Evolutionary conservation across 345 rosid genomes (phyloP).

Genomic region (Euclidium syriacum): DNA sequence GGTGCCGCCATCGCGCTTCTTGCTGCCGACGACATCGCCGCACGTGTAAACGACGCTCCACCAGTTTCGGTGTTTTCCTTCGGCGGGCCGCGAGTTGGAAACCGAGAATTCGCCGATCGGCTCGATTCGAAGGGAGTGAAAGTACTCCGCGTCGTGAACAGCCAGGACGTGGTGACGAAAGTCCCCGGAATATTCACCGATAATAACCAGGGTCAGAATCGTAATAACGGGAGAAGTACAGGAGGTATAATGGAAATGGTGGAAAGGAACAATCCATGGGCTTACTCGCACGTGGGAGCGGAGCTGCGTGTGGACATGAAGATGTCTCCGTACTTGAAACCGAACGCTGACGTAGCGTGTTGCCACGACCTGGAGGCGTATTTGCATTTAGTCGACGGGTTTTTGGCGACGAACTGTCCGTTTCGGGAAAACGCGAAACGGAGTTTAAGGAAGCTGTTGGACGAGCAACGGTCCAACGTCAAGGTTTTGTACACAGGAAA

Average conservation of each 20-base stretch:
- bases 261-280: conserved; percentile 48
- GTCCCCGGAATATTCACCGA: conserved; percentile 60
- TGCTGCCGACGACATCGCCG: conserved; percentile 63
- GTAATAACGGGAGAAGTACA: conserved; percentile 22
- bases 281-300: conserved; percentile 60
- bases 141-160: conserved; percentile 74
- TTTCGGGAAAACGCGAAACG: conserved; percentile 89
- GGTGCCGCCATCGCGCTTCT: conserved; percentile 87
- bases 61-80: conserved; percentile 79
- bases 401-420: conserved; percentile 64
- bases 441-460: conserved; percentile 63
- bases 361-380: conserved; percentile 88
- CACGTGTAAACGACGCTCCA: conserved; percentile 39
- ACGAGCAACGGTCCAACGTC: conserved; percentile 72
- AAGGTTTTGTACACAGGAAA: conserved; percentile 74
- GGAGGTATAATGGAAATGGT: conserved; percentile 34
- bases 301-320: conserved; percentile 61
- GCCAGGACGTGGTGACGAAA: conserved; percentile 74
- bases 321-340: conserved; percentile 68
- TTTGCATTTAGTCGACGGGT: conserved; percentile 83
- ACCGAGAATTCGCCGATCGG: conserved; percentile 46
- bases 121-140: conserved; percentile 46
- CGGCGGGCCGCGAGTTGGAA: conserved; percentile 91
- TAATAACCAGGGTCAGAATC: conserved; percentile 25
- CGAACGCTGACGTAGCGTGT: conserved; percentile 63